Percentiles rank a stretch among this genome's conserved stretches.
Evolutionary conservation across 805 yeast species (phyloP).

Genomic region (Scheffersomyces lignosus): DNA sequence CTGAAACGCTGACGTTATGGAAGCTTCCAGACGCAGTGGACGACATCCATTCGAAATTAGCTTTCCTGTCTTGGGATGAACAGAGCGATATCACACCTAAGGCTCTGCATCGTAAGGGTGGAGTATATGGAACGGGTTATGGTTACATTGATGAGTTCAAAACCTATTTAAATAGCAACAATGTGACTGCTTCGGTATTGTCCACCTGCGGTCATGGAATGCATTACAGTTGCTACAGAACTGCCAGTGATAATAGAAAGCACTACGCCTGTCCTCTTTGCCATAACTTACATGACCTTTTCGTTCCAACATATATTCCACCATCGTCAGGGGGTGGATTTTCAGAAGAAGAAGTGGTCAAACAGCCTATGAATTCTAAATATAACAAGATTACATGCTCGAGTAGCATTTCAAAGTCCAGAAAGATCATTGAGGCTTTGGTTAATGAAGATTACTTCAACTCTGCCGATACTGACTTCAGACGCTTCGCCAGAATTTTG

Average conservation of each 20-base stretch:
- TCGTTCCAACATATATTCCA: slow-evolving; percentile 43
- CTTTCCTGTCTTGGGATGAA: slow-evolving; percentile 24
- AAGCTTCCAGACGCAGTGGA: slow-evolving; percentile 38
- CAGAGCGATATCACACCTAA: slow-evolving; percentile 15
- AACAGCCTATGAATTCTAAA: slow-evolving; percentile 18
- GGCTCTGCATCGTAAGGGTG: too few relatives aligned
- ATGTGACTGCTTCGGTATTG: slow-evolving; percentile 25
- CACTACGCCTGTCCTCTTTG: slow-evolving; percentile 52
- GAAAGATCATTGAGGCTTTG: slow-evolving; percentile 1
- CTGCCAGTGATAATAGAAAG: slow-evolving; percentile 16
- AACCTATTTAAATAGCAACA: slow-evolving; percentile 16
- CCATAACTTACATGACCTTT: slow-evolving; percentile 42
- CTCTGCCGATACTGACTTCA: slow-evolving; percentile 4
- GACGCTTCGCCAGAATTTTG: slow-evolving; percentile 10
- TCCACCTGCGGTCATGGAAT: slow-evolving; percentile 55
- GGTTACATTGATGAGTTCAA: background rate
- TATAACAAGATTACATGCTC: slow-evolving; percentile 4
- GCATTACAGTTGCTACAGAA: slow-evolving; percentile 46
- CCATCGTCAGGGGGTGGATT: slow-evolving; percentile 22
- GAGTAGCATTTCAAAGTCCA: slow-evolving; percentile 2
- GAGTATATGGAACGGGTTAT: slow-evolving; percentile 19
- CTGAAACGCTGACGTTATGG: slow-evolving; percentile 52
- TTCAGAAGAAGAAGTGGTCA: slow-evolving; percentile 14
- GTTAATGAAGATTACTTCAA: slow-evolving; percentile 19
- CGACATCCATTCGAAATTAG: slow-evolving; percentile 15